Conservation (phyloP, 208 protist genomes). For the Hexamita inflata region DNA sequence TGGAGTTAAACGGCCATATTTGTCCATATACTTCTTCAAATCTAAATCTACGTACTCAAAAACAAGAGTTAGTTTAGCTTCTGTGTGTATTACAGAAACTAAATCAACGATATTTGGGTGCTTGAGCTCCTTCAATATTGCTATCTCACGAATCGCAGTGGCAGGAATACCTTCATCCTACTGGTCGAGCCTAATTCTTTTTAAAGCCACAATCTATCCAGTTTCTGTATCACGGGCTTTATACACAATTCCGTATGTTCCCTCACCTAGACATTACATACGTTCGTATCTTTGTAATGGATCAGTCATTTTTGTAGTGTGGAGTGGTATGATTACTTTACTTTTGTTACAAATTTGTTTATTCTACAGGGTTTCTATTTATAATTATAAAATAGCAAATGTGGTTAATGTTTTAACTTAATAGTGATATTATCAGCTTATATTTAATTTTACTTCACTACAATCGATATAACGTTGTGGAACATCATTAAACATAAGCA, state of each 20-base stretch:
- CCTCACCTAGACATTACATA: constrained; percentile 34
- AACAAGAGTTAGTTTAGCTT: constrained; percentile 56
- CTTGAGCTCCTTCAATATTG: constrained; percentile 66
- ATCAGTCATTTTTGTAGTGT: constrained; percentile 23
- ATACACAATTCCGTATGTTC: constrained; percentile 44
- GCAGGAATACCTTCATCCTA: constrained; percentile 64
- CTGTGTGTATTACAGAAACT: constrained; percentile 56
- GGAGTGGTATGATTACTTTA: no score
- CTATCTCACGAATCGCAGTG: constrained; percentile 51
- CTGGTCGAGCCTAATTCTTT: constrained; percentile 80
- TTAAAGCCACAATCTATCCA: constrained; percentile 71
- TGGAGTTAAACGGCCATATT: constrained; percentile 7
- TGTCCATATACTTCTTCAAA: constrained; percentile 48
- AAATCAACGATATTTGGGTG: constrained; percentile 76
- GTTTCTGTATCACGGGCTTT: constrained; percentile 38
- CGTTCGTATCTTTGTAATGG: constrained; percentile 13
- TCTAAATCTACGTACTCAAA: constrained; percentile 64
- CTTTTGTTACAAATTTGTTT: no score
- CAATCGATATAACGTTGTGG: no score
- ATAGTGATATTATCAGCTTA: no score
- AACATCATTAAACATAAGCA: no score
- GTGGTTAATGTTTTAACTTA: no score
- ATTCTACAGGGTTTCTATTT: no score
- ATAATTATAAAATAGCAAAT: no score
- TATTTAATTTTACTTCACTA: no score